Conservation (phyloP, 768 basidiomycete genomes). For the Pleurotus tuoliensis region DNA sequence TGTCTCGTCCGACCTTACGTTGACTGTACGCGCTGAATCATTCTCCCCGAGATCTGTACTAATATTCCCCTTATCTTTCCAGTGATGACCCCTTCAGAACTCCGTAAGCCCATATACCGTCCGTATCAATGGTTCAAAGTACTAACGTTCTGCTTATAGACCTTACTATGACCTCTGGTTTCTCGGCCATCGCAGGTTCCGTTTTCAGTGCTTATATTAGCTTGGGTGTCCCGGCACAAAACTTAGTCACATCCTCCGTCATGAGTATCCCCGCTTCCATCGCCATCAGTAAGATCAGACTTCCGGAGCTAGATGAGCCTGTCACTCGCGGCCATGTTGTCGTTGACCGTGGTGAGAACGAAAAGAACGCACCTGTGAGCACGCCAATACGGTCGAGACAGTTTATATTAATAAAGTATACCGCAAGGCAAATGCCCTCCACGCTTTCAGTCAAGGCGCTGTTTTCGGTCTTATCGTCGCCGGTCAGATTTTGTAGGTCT, state of each 20-base stretch:
- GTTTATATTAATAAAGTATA: background rate
- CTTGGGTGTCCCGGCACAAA: slow-evolving; percentile 74
- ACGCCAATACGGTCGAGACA: background rate
- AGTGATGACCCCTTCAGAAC: slow-evolving; percentile 81
- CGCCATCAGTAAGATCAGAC: slow-evolving; percentile 83
- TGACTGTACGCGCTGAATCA: slow-evolving; percentile 38
- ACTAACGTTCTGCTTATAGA: slow-evolving; percentile 26
- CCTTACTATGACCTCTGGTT: slow-evolving; percentile 87
- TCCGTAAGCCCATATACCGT: slow-evolving; percentile 40
- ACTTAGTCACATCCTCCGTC: slow-evolving; percentile 82
- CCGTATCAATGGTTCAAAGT: background rate
- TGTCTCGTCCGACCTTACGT: slow-evolving; percentile 84
- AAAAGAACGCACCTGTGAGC: slow-evolving; percentile 50
- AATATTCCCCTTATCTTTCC: background rate
- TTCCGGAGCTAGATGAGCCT: slow-evolving; percentile 83
- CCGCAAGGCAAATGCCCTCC: slow-evolving; percentile 67
- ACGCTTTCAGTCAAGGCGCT: slow-evolving; percentile 86
- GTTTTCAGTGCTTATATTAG: slow-evolving; percentile 82
- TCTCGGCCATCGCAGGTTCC: slow-evolving; percentile 90
- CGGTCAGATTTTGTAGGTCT: slow-evolving; percentile 74
- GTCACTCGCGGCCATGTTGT: slow-evolving; percentile 79
- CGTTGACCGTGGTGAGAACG: slow-evolving; percentile 71
- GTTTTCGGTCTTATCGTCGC: slow-evolving; percentile 83
- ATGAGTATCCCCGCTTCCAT: slow-evolving; percentile 97
- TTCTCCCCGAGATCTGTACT: slow-evolving; percentile 11